These are phyloP conservation scores for Aspergillus indologenus DNA, from an alignment of 495 filamentous ascomycete genomes.

Conservation along the genomic window DNA sequence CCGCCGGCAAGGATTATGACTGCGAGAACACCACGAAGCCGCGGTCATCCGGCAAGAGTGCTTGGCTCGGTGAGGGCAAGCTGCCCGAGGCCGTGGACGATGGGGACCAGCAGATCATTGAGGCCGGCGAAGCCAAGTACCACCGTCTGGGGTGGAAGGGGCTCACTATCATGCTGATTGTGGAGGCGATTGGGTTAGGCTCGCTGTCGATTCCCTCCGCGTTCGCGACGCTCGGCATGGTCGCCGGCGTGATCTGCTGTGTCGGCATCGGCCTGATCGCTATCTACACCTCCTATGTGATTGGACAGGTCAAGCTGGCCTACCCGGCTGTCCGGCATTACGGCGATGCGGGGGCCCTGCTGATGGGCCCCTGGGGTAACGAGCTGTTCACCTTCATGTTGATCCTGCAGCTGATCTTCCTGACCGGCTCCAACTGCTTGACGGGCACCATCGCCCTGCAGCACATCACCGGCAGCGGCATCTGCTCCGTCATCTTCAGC, in stretches of 20 bases:
- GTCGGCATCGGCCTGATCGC: slow-evolving; percentile 59
- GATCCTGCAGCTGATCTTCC: slow-evolving; percentile 60
- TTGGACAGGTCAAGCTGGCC: slow-evolving; percentile 66
- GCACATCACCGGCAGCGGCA: slow-evolving; percentile 53
- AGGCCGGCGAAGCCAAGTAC: slow-evolving; percentile 28
- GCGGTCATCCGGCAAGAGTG: background rate
- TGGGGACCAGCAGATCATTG: slow-evolving; percentile 24
- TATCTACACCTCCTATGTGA: slow-evolving; percentile 66
- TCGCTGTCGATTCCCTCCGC: slow-evolving; percentile 56
- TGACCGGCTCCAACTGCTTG: slow-evolving; percentile 66
- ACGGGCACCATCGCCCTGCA: slow-evolving; percentile 68
- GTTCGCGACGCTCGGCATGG: slow-evolving; percentile 61
- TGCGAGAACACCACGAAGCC: background rate
- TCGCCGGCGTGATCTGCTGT: slow-evolving; percentile 50
- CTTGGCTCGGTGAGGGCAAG: slow-evolving; percentile 19
- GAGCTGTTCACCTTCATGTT: slow-evolving; percentile 59
- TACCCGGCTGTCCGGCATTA: slow-evolving; percentile 65
- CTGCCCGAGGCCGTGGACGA: slow-evolving; percentile 26
- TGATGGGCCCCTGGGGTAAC: slow-evolving; percentile 58
- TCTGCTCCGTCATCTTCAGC: slow-evolving; percentile 62
- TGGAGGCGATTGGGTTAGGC: slow-evolving; percentile 62
- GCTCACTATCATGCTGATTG: slow-evolving; percentile 50
- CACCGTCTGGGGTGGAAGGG: slow-evolving; percentile 38
- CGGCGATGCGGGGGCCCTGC: slow-evolving; percentile 59
- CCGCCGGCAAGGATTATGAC: background rate